Percentiles rank a stretch among this genome's conserved stretches.
Evolutionary conservation across 805 yeast genomes (phyloP).

Genomic region (Candida insectorum): DNA sequence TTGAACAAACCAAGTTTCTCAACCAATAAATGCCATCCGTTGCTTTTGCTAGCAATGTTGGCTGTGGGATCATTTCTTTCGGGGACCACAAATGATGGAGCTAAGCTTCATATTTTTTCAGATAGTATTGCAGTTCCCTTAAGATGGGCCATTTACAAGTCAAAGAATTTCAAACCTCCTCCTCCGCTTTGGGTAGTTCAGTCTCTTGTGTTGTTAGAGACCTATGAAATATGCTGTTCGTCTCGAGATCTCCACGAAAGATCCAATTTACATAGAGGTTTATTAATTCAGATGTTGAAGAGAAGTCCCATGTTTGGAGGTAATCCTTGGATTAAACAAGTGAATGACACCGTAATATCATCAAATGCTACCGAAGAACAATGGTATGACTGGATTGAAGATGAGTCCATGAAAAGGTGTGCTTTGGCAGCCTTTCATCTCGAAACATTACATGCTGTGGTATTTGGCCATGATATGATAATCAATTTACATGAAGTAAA

Average conservation of each 20-base stretch:
- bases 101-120: constrained; percentile 26
- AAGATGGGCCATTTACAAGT: constrained; percentile 63
- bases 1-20: constrained; percentile 55
- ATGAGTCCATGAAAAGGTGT: constrained; percentile 29
- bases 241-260: constrained; percentile 68
- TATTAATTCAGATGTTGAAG: constrained; percentile 29
- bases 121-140: constrained; percentile 51
- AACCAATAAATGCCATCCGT: constrained; percentile 42
- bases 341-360: constrained; percentile 2
- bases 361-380: constrained; percentile 7
- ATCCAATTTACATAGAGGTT: constrained; percentile 77
- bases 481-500: constrained; percentile 22
- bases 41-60: constrained; percentile 52
- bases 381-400: constrained; percentile 31
- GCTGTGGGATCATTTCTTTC: constrained; percentile 47
- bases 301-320: constrained; percentile 33
- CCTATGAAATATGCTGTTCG: constrained; percentile 67
- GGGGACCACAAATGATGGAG: constrained; percentile 14
- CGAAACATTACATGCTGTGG: constrained; percentile 30
- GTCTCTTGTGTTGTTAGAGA: constrained; percentile 61
- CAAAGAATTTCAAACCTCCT: constrained; percentile 68
- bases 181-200: constrained; percentile 72
- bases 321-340: constrained; percentile 21
- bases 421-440: constrained; percentile 29
- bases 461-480: constrained; percentile 25